phyloP scores from a whole-genome alignment of 169 alveolate species.

The Pseudocohnilembus persalinus region DNA sequence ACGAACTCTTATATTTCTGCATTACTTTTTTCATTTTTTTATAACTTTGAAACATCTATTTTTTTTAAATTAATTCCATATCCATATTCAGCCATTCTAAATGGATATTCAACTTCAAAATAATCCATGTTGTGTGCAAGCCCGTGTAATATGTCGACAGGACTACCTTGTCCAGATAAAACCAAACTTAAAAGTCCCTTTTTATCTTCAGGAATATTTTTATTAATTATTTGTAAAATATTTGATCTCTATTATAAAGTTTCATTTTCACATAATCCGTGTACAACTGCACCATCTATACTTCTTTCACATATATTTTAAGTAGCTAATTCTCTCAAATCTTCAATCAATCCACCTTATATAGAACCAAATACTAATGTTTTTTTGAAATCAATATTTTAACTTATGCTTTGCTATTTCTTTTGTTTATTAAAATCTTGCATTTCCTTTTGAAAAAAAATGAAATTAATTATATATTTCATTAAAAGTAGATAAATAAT shows the following conservation, averaged over 20 bases:
- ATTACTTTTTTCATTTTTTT: neutral
- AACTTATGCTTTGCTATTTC: neutral
- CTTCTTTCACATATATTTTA: slow-evolving; percentile 5
- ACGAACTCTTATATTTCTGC: neutral
- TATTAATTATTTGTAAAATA: neutral
- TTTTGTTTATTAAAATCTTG: neutral
- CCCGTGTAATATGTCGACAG: neutral
- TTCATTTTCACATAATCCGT: slow-evolving; percentile 8
- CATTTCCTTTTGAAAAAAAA: neutral
- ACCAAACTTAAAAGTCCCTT: slow-evolving; percentile 5
- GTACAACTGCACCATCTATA: slow-evolving; percentile 20
- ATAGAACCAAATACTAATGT: slow-evolving; percentile 18
- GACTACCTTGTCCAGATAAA: slow-evolving; percentile 9
- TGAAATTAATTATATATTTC: neutral
- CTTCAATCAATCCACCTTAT: slow-evolving; percentile 17
- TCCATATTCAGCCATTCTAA: neutral
- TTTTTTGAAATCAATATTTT: neutral
- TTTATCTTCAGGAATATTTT: neutral
- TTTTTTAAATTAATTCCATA: neutral
- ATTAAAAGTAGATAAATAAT: too few relatives aligned
- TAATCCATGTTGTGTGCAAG: neutral
- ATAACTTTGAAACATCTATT: neutral
- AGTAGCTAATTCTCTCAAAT: slow-evolving; percentile 9
- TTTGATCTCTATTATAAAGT: slow-evolving; percentile 1
- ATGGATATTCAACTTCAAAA: slow-evolving; percentile 26